A percentile compares a stretch with the other conserved stretches of the same genome.
Evolutionary conservation across 73 alveolate species (phyloP).

Genomic region (Symbiodinium pilosum): DNA sequence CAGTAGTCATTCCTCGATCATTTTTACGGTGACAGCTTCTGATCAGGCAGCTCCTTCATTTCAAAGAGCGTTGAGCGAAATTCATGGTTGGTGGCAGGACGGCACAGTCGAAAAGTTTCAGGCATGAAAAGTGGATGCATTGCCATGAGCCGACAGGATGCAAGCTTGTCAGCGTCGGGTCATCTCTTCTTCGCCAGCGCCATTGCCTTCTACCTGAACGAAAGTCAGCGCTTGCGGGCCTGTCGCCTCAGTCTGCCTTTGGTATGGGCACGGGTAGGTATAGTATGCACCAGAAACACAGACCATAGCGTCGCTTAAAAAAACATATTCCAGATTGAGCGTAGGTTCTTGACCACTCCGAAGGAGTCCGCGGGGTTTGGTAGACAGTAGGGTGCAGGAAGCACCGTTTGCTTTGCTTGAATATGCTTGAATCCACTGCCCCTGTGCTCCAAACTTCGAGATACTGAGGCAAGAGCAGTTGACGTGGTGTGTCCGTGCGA

Average conservation of each 20-base stretch:
- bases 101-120: background rate
- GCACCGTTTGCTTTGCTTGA: too few relatives aligned
- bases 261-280: too few relatives aligned
- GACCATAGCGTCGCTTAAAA: too few relatives aligned
- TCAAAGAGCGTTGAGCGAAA: background rate
- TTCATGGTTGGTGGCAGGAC: slow-evolving; percentile 92
- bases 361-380: too few relatives aligned
- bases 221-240: slow-evolving; percentile 42
- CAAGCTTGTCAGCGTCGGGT: slow-evolving; percentile 53
- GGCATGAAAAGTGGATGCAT: background rate
- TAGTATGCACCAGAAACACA: too few relatives aligned
- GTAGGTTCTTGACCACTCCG: too few relatives aligned
- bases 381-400: too few relatives aligned
- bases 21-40: background rate
- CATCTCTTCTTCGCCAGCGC: slow-evolving; percentile 87
- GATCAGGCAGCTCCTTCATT: slow-evolving; percentile 18
- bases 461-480: background rate
- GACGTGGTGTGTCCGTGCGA: background rate
- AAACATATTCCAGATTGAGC: too few relatives aligned
- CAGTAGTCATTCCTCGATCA: too few relatives aligned
- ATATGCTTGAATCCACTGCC: too few relatives aligned
- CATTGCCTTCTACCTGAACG: slow-evolving; percentile 70
- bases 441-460: too few relatives aligned
- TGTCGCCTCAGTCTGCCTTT: background rate
- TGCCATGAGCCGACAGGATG: background rate